These are phyloP conservation scores for Pyrus hybrid DNA, from an alignment of 331 rosid species.

Conservation along the genomic window DNA sequence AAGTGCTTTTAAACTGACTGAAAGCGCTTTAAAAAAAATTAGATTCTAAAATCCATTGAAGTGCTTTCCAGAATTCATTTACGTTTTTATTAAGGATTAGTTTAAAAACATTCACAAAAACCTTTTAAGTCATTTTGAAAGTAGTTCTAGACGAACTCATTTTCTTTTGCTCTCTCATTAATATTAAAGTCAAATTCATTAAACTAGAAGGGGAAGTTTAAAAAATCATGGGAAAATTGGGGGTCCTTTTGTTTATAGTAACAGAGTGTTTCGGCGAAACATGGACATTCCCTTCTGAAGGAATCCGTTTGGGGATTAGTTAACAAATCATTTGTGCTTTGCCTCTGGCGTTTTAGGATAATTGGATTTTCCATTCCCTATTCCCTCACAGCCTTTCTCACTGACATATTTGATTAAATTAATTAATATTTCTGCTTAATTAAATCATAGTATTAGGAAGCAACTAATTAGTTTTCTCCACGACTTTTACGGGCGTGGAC, in stretches of 20 bases:
- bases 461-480: neutral
- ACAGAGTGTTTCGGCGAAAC: conserved; percentile 16
- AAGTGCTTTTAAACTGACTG: too few species aligned
- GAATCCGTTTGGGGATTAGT: conserved; percentile 86
- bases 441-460: neutral
- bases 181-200: too few species aligned
- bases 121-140: too few species aligned
- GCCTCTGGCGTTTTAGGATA: neutral
- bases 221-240: neutral
- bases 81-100: fast-evolving
- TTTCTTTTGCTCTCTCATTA: too few species aligned
- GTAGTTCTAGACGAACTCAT: fast-evolving
- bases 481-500: neutral
- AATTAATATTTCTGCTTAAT: neutral
- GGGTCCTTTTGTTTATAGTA: neutral
- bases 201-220: neutral
- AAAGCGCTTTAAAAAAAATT: too few species aligned
- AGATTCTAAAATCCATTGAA: too few species aligned
- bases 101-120: too few species aligned
- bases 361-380: neutral
- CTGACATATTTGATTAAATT: neutral
- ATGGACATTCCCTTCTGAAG: conserved; percentile 50
- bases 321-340: conserved; percentile 41
- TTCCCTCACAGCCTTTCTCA: neutral
- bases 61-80: too few species aligned